Percentiles rank a stretch among this genome's conserved stretches.
Evolutionary conservation across 176 grass and related monocot species (phyloP).

Genomic region (Musa troglodytarum): DNA sequence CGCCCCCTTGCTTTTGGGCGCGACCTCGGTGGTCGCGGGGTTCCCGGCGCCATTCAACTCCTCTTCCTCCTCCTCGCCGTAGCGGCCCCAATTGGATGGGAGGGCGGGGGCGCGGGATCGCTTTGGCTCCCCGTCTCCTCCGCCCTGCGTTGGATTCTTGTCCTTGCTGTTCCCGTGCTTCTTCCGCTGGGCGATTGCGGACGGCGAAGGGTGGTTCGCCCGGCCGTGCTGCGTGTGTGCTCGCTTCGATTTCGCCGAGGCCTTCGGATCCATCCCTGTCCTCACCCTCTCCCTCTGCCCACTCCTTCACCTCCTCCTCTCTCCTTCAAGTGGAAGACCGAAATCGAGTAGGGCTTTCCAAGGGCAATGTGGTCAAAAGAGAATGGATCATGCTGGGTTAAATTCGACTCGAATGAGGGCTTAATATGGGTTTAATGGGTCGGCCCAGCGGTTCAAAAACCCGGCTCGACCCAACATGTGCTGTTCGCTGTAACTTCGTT

Average conservation of each 20-base stretch:
- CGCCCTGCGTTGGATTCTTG: conserved; percentile 26
- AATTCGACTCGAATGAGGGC: no score
- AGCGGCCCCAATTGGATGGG: conserved; percentile 78
- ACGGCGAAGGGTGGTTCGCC: conserved; percentile 46
- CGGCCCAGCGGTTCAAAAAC: no score
- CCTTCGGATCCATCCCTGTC: conserved; percentile 72
- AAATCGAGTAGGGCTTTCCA: not conserved
- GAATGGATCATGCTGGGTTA: no score
- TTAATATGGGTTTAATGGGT: no score
- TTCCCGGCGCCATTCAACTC: conserved; percentile 1
- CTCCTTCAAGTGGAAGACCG: no score
- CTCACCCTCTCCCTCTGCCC: not conserved
- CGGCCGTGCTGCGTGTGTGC: conserved; percentile 67
- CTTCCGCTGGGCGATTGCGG: conserved; percentile 51
- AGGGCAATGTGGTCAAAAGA: not conserved
- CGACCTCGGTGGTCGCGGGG: conserved; percentile 22
- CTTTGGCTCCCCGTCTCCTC: conserved; percentile 15
- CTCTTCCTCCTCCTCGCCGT: conserved; percentile 33
- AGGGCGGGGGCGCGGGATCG: conserved; percentile 25
- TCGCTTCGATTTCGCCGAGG: conserved; percentile 77
- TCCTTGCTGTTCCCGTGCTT: conserved; percentile 25
- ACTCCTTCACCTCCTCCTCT: not conserved
- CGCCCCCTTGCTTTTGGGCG: conserved; percentile 66
- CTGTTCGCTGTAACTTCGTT: no score
- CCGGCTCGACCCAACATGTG: no score